phyloP scores from a whole-genome alignment of 208 protist species.

The Acanthamoeba divionensis region DNA sequence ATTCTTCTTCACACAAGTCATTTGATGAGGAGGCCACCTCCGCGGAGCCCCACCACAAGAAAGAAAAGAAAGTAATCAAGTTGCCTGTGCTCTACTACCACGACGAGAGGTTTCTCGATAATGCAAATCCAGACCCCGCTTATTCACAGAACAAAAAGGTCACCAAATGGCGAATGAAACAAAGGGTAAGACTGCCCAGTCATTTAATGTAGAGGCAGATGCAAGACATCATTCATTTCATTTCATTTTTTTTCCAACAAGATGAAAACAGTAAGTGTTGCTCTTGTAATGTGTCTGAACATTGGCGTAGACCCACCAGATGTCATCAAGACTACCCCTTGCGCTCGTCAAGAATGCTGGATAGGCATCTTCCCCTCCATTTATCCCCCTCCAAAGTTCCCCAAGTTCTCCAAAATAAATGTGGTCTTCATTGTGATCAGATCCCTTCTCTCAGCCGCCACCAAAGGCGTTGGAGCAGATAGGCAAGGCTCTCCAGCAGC shows the following conservation, averaged over 20 bases:
- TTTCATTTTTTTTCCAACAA: constrained; percentile 24
- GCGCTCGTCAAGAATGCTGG: constrained; percentile 95
- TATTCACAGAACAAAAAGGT: constrained; percentile 55
- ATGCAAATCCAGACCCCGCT: constrained; percentile 64
- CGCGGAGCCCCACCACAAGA: too few species aligned
- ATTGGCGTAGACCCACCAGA: constrained; percentile 97
- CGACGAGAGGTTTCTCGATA: constrained; percentile 64
- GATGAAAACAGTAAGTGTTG: constrained; percentile 85
- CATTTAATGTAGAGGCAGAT: not conserved
- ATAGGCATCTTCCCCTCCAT: constrained; percentile 80
- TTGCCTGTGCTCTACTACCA: constrained; percentile 45
- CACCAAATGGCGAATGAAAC: constrained; percentile 74
- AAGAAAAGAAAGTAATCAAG: too few species aligned
- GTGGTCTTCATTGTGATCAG: not conserved
- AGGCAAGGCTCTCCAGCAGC: constrained; percentile 82
- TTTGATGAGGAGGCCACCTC: too few species aligned
- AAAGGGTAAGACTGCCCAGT: constrained; percentile 54
- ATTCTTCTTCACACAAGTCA: too few species aligned
- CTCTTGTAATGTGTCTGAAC: constrained; percentile 95
- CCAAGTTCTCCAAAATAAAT: too few species aligned
- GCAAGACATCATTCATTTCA: not conserved
- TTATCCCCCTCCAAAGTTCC: not conserved
- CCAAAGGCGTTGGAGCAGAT: constrained; percentile 88
- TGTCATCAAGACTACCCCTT: constrained; percentile 91
- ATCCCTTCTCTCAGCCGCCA: constrained; percentile 66